These are phyloP conservation scores for Pyrenochaeta sp. DNA, from an alignment of 2,329 filamentous ascomycete species.

Conservation along the genomic window DNA sequence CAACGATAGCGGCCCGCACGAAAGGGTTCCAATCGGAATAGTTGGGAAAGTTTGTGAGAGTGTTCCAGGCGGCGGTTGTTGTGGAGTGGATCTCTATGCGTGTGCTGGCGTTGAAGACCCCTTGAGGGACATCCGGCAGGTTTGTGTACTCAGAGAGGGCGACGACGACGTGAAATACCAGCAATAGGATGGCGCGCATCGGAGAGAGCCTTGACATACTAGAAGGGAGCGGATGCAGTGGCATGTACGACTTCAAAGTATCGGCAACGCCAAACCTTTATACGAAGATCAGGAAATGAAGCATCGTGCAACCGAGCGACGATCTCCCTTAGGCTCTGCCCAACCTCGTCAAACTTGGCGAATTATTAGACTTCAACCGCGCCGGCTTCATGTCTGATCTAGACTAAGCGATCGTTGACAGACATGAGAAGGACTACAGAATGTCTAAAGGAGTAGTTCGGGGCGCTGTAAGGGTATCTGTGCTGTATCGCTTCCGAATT, in stretches of 20 bases:
- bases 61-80: constrained; percentile 32
- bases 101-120: constrained; percentile 39
- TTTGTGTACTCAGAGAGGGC: constrained; percentile 30
- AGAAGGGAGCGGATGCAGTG: not conserved
- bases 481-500: not conserved
- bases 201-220: constrained; percentile 1
- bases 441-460: no score
- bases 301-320: not conserved
- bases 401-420: not conserved
- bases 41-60: constrained; percentile 36
- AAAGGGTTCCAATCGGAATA: constrained; percentile 46
- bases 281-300: not conserved
- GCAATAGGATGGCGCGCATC: constrained; percentile 3
- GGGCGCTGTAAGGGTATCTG: not conserved
- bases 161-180: constrained; percentile 4
- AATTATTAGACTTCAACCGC: not conserved
- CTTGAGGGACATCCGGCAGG: constrained; percentile 33
- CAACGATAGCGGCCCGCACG: constrained; percentile 35
- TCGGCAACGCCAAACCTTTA: not conserved
- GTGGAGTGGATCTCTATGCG: constrained; percentile 37
- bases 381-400: not conserved
- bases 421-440: not conserved
- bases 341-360: not conserved
- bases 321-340: not conserved
- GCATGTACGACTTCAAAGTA: not conserved